Percentiles rank a stretch among this genome's conserved stretches.
These are phyloP conservation scores for Barbarea vulgaris DNA, from an alignment of 345 rosid species.

Conservation along the genomic window DNA sequence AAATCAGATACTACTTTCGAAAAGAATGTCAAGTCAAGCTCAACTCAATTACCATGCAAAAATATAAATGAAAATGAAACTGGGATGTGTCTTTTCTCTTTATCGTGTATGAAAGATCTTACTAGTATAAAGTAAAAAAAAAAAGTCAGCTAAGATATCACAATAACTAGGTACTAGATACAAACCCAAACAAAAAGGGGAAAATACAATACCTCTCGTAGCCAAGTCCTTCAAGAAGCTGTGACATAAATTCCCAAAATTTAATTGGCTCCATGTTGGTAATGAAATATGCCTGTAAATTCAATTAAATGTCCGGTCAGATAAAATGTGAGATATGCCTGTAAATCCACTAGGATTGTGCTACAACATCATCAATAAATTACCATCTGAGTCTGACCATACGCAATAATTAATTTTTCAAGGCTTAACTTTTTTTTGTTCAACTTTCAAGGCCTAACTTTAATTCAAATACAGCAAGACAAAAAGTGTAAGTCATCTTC, in stretches of 20 bases:
- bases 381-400: not conserved
- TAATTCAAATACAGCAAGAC: not conserved
- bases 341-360: slow-evolving; percentile 26
- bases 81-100: not conserved
- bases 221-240: slow-evolving; percentile 77
- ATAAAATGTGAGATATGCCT: slow-evolving; percentile 63
- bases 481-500: not conserved
- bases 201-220: slow-evolving; percentile 66
- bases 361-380: not conserved
- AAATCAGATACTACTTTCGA: not conserved
- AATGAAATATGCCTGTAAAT: slow-evolving; percentile 79
- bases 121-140: not conserved
- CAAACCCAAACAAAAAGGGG: not conserved
- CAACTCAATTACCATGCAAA: slow-evolving; percentile 14
- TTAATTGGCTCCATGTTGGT: slow-evolving; percentile 88
- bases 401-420: not conserved
- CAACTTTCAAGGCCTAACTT: not conserved
- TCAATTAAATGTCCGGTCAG: not conserved
- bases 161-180: slow-evolving; percentile 11
- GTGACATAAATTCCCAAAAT: slow-evolving; percentile 87
- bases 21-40: not conserved
- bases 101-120: slow-evolving; percentile 7
- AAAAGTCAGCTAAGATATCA: slow-evolving; percentile 2
- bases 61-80: slow-evolving; percentile 1
- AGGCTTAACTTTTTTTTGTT: not conserved